Percentiles rank a stretch among this genome's conserved stretches.
Conservation (phyloP, 306 rosid genomes). For the Myrica gale region DNA sequence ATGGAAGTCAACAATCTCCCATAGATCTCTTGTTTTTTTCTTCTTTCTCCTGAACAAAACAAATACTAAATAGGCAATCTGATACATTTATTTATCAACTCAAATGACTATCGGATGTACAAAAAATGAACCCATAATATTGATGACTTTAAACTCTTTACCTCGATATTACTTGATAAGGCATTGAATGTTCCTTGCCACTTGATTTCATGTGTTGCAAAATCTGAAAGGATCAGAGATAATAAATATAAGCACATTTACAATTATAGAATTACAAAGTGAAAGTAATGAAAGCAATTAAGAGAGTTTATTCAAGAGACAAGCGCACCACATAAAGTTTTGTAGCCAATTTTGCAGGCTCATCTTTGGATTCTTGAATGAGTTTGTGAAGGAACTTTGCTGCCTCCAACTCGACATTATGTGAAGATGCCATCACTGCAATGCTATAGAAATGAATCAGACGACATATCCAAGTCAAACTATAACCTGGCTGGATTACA, state of each 20-base stretch:
- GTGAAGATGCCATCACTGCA: constrained; percentile 75
- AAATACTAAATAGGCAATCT: not conserved
- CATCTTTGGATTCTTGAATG: constrained; percentile 95
- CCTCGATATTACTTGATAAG: constrained; percentile 99
- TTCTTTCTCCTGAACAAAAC: no score
- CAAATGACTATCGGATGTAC: not conserved
- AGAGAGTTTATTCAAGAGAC: constrained; percentile 5
- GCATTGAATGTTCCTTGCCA: constrained; percentile 98
- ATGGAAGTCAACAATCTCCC: constrained; percentile 8
- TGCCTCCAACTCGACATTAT: constrained; percentile 99
- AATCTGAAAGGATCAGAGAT: constrained; percentile 57
- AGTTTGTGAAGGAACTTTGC: constrained; percentile 97
- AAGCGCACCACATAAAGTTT: constrained; percentile 87
- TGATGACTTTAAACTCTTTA: constrained; percentile 21
- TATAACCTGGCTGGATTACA: not conserved
- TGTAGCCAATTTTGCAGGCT: constrained; percentile 93
- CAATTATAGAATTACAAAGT: constrained; percentile 7
- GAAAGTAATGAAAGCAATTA: constrained; percentile 7
- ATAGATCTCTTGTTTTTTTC: not conserved
- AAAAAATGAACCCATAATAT: not conserved
- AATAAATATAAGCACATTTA: constrained; percentile 15
- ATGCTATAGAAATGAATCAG: constrained; percentile 24
- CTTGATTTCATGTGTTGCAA: constrained; percentile 98
- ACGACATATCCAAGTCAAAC: constrained; percentile 9
- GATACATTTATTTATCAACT: not conserved